Base-by-base conservation (phyloP, 1,284 basidiomycete genomes). In the Cryptococcus amylolentus region DNA sequence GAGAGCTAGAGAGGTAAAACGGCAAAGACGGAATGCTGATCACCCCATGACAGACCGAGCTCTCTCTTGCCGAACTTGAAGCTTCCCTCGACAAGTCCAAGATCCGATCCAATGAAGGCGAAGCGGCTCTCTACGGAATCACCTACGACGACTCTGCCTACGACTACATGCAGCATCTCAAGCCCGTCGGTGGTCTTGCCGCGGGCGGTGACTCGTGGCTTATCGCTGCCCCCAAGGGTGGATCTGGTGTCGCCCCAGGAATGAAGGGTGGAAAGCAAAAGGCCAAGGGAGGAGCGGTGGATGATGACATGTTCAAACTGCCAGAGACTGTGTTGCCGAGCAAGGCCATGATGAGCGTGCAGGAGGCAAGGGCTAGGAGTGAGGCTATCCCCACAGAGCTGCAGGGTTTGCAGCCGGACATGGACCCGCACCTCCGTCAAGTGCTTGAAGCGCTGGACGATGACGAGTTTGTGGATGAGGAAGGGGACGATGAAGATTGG, bases 101-200 rank as follows among this genome's bases (percentile, higher is more conserved):
- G 26, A 65, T 76, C 35, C 68, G 76, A 39, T 59, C 61, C 6
- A 81, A 82, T 52, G 77, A 82, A 58, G 96, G 94, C 55, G 91
- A 98, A 80, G 96, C 96, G 0, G 82, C 90, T 4, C 73, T 85
- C 26, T 96, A 98, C 75, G 95, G 93, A 10, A 81, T 99, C 70
- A 93, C 92, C 78, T 98, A 85, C 79, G 94, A 98, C 78, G 95
- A 99, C 71, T 90, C 91, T n/a, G 84, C 91, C 55, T 99, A 99
- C 80, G 91, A 99, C 77, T 99, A 99, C 80, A 95, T 98, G 91
- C 88, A 95, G 77, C 96, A 99, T 78, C 82, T 99, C 39, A 86
- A 89, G 23, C 71, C 84, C 1, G 84, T 91, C 43, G 91, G 90
- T 4, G 86, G 41, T 23, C 45, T 87, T 69, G 88, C 88, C 42